Conservation (phyloP, 495 filamentous ascomycete genomes). For the Aspergillus affinis region DNA sequence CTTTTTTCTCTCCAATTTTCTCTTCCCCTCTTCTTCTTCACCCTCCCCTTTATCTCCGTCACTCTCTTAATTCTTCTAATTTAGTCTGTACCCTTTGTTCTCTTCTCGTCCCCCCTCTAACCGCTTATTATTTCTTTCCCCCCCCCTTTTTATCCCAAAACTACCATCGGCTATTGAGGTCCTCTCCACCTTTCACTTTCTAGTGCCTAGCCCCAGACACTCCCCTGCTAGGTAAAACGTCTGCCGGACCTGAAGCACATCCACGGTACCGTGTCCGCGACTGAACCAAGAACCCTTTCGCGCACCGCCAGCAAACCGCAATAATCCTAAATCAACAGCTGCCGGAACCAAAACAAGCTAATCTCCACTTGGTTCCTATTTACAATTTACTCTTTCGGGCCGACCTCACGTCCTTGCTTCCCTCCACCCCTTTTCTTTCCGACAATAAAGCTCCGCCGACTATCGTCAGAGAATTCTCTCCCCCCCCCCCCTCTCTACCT, state of each 20-base stretch:
- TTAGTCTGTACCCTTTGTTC: not conserved
- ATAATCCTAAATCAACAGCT: not conserved
- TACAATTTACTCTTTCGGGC: constrained; percentile 42
- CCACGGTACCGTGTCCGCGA: constrained; percentile 23
- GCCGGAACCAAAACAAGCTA: constrained; percentile 7
- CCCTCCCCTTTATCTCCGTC: constrained; percentile 1
- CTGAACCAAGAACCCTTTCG: not conserved
- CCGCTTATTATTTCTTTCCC: constrained; percentile 5
- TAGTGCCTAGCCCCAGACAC: not conserved
- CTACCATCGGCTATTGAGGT: not conserved
- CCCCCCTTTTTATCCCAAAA: not conserved
- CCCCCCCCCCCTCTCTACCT: no score
- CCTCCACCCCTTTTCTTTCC: constrained; percentile 7
- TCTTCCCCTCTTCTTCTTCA: constrained; percentile 7
- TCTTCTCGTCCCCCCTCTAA: not conserved
- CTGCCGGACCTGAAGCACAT: constrained; percentile 11
- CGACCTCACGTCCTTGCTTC: constrained; percentile 9
- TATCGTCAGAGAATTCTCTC: not conserved
- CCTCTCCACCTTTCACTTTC: constrained; percentile 2
- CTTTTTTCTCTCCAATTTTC: constrained; percentile 18
- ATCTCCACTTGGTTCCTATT: constrained; percentile 32
- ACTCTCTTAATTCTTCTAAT: constrained; percentile 5
- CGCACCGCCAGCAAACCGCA: not conserved
- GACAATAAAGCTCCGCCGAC: not conserved
- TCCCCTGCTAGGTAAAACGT: not conserved